A percentile compares a stretch with the other conserved stretches of the same genome.
phyloP scores from a whole-genome alignment of 306 rosid species.

The Rubus idaeus region DNA sequence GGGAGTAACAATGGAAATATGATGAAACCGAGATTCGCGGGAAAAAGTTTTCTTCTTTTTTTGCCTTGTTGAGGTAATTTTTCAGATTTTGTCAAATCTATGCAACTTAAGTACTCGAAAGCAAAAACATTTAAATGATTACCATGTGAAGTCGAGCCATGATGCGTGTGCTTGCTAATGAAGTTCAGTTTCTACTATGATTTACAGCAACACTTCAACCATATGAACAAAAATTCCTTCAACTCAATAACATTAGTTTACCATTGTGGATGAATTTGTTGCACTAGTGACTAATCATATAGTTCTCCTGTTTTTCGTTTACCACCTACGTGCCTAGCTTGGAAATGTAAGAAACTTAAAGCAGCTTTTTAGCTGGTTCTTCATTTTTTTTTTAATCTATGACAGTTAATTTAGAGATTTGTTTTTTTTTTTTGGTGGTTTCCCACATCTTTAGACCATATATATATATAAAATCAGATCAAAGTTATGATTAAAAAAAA shows the following conservation, averaged over 20 bases:
- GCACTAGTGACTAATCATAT: neutral
- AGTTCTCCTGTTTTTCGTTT: neutral
- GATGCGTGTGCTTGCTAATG: neutral
- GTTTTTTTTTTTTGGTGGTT: too few species aligned
- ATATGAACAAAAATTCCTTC: neutral
- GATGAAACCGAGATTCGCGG: conserved; percentile 9
- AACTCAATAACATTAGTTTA: neutral
- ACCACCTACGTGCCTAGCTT: neutral
- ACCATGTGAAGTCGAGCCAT: neutral
- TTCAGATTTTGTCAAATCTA: conserved; percentile 15
- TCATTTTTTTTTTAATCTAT: too few species aligned
- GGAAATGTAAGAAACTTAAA: neutral
- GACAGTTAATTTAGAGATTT: too few species aligned
- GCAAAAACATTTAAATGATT: neutral
- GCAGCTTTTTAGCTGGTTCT: neutral
- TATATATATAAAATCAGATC: too few species aligned
- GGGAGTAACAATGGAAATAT: neutral
- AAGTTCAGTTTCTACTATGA: neutral
- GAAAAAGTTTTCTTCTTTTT: neutral
- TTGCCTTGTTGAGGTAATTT: neutral
- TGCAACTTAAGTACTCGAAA: neutral
- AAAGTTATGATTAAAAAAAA: too few species aligned
- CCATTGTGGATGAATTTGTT: neutral
- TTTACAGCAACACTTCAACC: neutral
- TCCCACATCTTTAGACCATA: too few species aligned